Evolutionary conservation across 129 eudicot species (phyloP).

Genomic region (Solidago caesia): DNA sequence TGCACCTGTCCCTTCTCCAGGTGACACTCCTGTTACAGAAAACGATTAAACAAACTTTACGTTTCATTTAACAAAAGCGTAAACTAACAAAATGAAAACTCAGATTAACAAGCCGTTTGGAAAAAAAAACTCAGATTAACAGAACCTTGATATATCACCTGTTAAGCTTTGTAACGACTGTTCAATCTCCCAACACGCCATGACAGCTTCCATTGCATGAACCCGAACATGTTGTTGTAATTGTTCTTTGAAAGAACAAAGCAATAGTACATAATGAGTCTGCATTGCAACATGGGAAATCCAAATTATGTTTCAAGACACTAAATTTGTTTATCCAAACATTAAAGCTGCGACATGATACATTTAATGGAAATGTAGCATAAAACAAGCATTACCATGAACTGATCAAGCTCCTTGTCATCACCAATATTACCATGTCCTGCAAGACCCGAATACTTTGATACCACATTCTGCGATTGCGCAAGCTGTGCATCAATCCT

Average conservation of each 20-base stretch:
- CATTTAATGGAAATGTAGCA: too few relatives aligned
- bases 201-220: slow-evolving; percentile 96
- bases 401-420: slow-evolving; percentile 85
- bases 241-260: slow-evolving; percentile 88
- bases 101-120: background rate
- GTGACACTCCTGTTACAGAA: slow-evolving; percentile 56
- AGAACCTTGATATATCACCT: slow-evolving; percentile 40
- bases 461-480: slow-evolving; percentile 84
- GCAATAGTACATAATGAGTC: slow-evolving; percentile 87
- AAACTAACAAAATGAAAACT: background rate
- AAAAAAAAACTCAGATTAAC: background rate
- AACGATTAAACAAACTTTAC: background rate
- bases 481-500: slow-evolving; percentile 85
- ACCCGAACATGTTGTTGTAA: slow-evolving; percentile 89
- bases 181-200: slow-evolving; percentile 97
- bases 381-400: slow-evolving; percentile 48
- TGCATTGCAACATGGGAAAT: slow-evolving; percentile 27
- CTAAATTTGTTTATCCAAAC: too few relatives aligned
- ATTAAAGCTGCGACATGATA: too few relatives aligned
- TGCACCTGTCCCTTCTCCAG: slow-evolving; percentile 92
- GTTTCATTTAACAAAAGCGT: background rate
- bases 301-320: too few relatives aligned
- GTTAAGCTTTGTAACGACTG: slow-evolving; percentile 87
- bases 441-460: slow-evolving; percentile 55
- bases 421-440: slow-evolving; percentile 44